Evolutionary conservation across 306 rosid genomes (phyloP), one percentile per base, ranked within the genome.

Genomic region (Lathyrus oleraceus): DNA sequence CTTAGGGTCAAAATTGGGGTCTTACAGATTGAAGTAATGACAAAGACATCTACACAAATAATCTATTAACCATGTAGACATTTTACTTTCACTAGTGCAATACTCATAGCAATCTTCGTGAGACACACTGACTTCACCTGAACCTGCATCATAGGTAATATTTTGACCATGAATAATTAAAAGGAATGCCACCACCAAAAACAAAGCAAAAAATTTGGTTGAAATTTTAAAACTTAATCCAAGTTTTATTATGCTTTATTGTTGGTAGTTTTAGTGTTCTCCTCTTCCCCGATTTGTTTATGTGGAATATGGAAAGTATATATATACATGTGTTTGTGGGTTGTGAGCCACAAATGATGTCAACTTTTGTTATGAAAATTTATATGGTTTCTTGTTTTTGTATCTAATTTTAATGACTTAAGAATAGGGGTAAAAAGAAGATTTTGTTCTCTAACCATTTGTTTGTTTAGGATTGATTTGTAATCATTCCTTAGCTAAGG

Each of bases 121-220:
- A 28, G 32, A 3, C 32, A 28, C 32, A 28, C 32, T 4, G 0
- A 28, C 1, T 28, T 28, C 5, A 5, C 32, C 5, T 3, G 32
- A 28, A 0, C 4, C 5, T 28, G 32, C 32, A 28, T 28, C 4
- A 28, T 3, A 28, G 32, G 32, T 28, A 28, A 28, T 28, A 28
- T 28, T 28, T 1, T 28, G 49, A 15, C 53, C 53, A 1, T 47
- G 39, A 32, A 35, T 39, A 3, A 39, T 20, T 3, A 47, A 16
- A 20, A 75, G 42, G 61, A 67, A 75, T 15, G 20, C 68, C 73
- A 67, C 17, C 79, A 75, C 57, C 32, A 28, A 28, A 52, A 75
- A 44, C 17, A 52, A 13, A 14, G 43, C 51, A 35, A 67, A 12
- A 25, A 0, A 45, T 59, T 75, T 67, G 11, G 32, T 30, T 12